Percentiles rank a stretch among this genome's conserved stretches.
These are phyloP conservation scores for Epichloe glyceriae DNA, from an alignment of 2,329 filamentous ascomycete species.

Conservation along the genomic window DNA sequence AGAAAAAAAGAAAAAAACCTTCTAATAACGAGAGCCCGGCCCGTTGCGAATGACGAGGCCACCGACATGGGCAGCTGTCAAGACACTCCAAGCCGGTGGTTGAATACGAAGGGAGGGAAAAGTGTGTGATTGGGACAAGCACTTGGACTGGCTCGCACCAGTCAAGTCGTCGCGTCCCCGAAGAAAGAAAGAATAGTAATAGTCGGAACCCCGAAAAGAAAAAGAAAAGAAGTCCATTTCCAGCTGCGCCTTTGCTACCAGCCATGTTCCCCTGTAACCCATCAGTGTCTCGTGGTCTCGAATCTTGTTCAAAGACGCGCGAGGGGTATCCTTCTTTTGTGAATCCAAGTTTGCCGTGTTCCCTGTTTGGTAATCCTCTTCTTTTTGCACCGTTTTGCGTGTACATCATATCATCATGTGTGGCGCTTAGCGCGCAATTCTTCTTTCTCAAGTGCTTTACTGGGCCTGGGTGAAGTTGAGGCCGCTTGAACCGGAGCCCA, in stretches of 20 bases:
- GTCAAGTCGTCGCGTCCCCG: background rate
- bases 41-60: background rate
- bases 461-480: constrained; percentile 9
- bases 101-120: background rate
- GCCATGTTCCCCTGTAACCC: background rate
- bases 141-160: background rate
- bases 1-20: background rate
- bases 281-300: background rate
- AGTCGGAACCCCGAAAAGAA: background rate
- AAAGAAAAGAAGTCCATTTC: background rate
- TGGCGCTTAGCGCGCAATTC: background rate
- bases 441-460: background rate
- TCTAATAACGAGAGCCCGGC: background rate
- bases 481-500: constrained; percentile 24
- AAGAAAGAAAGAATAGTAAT: background rate
- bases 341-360: background rate
- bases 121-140: background rate
- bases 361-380: background rate
- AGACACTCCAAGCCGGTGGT: background rate
- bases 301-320: background rate
- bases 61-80: background rate
- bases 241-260: constrained; percentile 3
- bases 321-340: constrained; percentile 4
- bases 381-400: background rate
- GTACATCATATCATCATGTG: constrained; percentile 1